Base-by-base conservation (phyloP, 345 rosid genomes). In the Hibiscus syriacus region DNA sequence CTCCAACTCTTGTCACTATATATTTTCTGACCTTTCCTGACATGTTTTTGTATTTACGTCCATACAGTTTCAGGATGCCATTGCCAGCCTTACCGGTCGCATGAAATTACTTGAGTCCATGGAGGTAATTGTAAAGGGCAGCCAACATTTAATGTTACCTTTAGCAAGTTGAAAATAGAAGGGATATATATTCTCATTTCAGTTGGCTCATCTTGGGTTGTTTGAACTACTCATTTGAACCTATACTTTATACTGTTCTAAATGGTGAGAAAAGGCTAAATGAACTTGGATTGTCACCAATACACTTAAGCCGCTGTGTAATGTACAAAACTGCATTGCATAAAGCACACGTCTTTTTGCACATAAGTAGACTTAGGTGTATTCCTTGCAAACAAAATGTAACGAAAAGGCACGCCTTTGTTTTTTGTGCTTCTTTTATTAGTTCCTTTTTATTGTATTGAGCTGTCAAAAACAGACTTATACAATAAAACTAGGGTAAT, bases 121-220 rank as follows among this genome's bases (percentile, higher is more conserved):
- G 95, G 92, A 92, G 74, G 96, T 83, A 72, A 87, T 90, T 77
- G 79, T 82, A 72, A 86, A 85, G 75, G 88, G 90, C 69, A 90
- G 85, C 78, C 89, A 90, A 71, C 96, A 85, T 92, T 89, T 92
- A 25, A 23, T 43, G 3, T 23, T 25, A 25, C 53, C 13, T 43
- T 12, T 41, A 43, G 36, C 14, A 41, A 41, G 34, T 63, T 41
- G 53, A 41, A 58, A 23, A 41, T 52, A 50, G 55, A 38, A 7
- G 6, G 27, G 9, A 39, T 30, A n/a, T 27, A 29, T 10, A n/a
- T 62, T 70, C 23, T 50, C 11, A 11, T 17, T 36, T 57, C 16
- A 43, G 52, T 64, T 26, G 22, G 45, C 26, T 60, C 10, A 1
- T 10, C 32, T 1, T 49, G 68, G 27, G 30, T 26, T 34, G 3